phyloP scores from a whole-genome alignment of 1,139 yeast species.

The Blastobotrys elegans region DNA sequence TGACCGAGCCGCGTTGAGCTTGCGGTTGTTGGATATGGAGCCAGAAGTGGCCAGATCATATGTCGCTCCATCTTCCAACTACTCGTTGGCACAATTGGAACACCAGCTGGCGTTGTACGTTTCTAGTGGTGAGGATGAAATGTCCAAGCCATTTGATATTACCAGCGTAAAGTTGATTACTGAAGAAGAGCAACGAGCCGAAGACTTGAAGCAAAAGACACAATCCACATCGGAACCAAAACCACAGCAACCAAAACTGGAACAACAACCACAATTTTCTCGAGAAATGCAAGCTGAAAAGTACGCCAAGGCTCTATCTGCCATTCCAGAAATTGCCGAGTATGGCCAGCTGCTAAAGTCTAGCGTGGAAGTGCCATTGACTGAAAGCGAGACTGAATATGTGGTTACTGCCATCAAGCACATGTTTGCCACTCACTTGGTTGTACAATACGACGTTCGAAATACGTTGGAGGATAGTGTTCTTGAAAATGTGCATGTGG shows the following conservation, averaged over 20 bases:
- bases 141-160: conserved; percentile 65
- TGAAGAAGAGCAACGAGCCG: conserved; percentile 59
- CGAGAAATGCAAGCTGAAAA: conserved; percentile 45
- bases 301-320: conserved; percentile 60
- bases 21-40: conserved; percentile 54
- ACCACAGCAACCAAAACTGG: conserved; percentile 11
- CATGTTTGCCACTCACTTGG: conserved; percentile 68
- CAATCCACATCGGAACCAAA: conserved; percentile 19
- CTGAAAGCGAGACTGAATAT: conserved; percentile 92
- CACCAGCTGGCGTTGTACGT: conserved; percentile 70
- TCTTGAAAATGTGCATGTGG: conserved; percentile 73
- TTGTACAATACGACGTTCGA: conserved; percentile 76
- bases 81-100: conserved; percentile 74
- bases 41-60: conserved; percentile 47
- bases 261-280: conserved; percentile 29
- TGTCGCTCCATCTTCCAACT: conserved; percentile 63
- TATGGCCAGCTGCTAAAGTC: conserved; percentile 78
- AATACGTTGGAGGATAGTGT: conserved; percentile 79
- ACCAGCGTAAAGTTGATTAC: conserved; percentile 57
- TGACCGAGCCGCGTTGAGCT: conserved; percentile 89
- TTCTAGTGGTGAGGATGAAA: conserved; percentile 46
- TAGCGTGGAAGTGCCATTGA: conserved; percentile 61
- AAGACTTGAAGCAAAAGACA: conserved; percentile 43
- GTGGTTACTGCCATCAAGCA: conserved; percentile 84
- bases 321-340: conserved; percentile 61